Conservation (phyloP, 2,329 filamentous ascomycete species). For the Colletotrichum sojae region DNA sequence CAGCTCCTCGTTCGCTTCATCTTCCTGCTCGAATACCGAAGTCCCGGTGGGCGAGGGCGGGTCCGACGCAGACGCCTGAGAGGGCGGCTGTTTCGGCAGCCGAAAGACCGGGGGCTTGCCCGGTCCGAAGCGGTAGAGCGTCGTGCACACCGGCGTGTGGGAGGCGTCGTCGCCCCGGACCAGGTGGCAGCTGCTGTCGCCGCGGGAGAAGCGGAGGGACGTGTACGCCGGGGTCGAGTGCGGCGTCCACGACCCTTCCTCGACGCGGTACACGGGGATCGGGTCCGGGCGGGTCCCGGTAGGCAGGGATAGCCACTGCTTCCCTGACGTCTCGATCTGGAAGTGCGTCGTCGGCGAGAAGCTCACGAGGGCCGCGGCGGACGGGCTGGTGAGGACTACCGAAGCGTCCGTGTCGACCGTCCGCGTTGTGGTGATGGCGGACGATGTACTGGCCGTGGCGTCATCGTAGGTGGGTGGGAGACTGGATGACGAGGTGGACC, state of each 20-base stretch:
- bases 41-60: slow-evolving; percentile 38
- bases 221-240: slow-evolving; percentile 55
- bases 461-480: slow-evolving; percentile 50
- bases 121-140: slow-evolving; percentile 71
- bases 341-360: slow-evolving; percentile 62
- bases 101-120: slow-evolving; percentile 64
- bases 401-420: neutral
- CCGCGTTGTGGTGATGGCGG: neutral
- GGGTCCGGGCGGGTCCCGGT: slow-evolving; percentile 52
- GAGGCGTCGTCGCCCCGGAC: slow-evolving; percentile 56
- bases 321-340: slow-evolving; percentile 64
- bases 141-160: slow-evolving; percentile 57
- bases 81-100: slow-evolving; percentile 35
- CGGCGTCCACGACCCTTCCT: slow-evolving; percentile 45
- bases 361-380: slow-evolving; percentile 26
- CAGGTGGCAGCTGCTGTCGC: slow-evolving; percentile 65
- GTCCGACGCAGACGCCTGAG: slow-evolving; percentile 18
- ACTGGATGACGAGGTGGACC: neutral
- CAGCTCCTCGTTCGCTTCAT: slow-evolving; percentile 43
- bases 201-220: slow-evolving; percentile 62
- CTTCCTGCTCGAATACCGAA: slow-evolving; percentile 45
- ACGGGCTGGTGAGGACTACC: neutral
- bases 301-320: slow-evolving; percentile 59
- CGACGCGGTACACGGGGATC: slow-evolving; percentile 59
- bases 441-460: slow-evolving; percentile 37